These are phyloP conservation scores for Vickermania spadyakhi DNA, from an alignment of 208 protist species.

Conservation along the genomic window DNA sequence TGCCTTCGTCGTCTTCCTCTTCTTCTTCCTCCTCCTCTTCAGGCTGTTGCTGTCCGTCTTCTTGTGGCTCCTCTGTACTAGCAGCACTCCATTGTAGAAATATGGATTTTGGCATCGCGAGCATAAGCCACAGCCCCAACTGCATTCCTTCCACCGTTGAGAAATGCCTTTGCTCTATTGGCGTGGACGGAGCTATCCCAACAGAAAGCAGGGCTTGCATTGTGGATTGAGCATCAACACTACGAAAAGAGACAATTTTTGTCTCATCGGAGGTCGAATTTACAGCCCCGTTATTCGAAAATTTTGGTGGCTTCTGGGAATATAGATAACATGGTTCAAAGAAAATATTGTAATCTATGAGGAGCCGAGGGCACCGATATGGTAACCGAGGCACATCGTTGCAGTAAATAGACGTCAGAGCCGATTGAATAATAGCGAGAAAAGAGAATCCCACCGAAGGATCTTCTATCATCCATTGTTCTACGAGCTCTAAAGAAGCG, in stretches of 20 bases:
- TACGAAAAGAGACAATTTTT: conserved; percentile 15
- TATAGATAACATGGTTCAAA: conserved; percentile 19
- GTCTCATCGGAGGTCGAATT: neutral
- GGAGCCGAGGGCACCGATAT: conserved; percentile 25
- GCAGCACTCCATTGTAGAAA: conserved; percentile 31
- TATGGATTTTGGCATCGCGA: conserved; percentile 25
- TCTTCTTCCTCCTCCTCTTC: conserved; percentile 4
- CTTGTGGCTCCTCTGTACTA: neutral
- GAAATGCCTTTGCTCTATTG: conserved; percentile 19
- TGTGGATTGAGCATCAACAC: conserved; percentile 13
- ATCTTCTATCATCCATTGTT: conserved; percentile 48
- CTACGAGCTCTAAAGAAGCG: conserved; percentile 20
- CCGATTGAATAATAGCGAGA: conserved; percentile 45
- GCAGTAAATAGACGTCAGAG: conserved; percentile 26
- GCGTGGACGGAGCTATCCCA: conserved; percentile 29
- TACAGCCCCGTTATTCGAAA: neutral
- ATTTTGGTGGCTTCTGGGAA: conserved; percentile 6
- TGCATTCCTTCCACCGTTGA: conserved; percentile 25
- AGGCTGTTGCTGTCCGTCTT: no score
- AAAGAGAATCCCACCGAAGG: conserved; percentile 33
- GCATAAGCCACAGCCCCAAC: conserved; percentile 54
- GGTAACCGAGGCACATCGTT: conserved; percentile 33
- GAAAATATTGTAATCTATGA: conserved; percentile 68
- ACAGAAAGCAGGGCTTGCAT: conserved; percentile 46
- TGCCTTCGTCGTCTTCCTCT: conserved; percentile 8